These are phyloP conservation scores for Hanseniaspora singularis DNA, from an alignment of 805 yeast species.

Conservation along the genomic window DNA sequence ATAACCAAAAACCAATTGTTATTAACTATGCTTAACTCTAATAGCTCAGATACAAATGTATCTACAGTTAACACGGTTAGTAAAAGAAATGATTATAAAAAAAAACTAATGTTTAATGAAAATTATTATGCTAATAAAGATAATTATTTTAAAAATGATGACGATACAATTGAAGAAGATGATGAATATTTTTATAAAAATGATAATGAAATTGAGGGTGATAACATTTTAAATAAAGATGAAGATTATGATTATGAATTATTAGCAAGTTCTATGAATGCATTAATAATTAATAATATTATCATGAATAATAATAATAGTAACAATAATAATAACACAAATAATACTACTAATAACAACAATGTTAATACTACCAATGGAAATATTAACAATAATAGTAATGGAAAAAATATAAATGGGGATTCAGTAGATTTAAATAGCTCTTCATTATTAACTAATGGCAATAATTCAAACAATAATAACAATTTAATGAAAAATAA, in stretches of 20 bases:
- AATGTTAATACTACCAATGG: neutral
- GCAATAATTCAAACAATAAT: neutral
- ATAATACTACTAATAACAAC: neutral
- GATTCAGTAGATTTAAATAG: slow-evolving; percentile 12
- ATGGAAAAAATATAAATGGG: slow-evolving; percentile 17
- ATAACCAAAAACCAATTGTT: neutral
- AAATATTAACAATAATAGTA: neutral
- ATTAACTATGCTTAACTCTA: neutral
- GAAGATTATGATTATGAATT: slow-evolving; percentile 14
- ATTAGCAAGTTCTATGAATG: slow-evolving; percentile 13
- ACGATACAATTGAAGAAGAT: neutral
- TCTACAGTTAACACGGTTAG: neutral
- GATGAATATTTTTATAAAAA: neutral
- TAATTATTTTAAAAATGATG: slow-evolving; percentile 6
- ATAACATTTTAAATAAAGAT: neutral
- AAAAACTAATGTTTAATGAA: too few species aligned
- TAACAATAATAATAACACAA: neutral
- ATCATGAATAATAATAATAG: slow-evolving; percentile 5
- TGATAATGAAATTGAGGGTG: neutral
- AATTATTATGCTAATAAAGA: slow-evolving; percentile 14
- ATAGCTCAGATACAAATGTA: neutral
- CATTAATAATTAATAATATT: slow-evolving; percentile 8
- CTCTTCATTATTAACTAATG: neutral
- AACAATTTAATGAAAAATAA: neutral
- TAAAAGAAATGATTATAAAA: too few species aligned